Conservation (phyloP, 257 asterid species). For the Ilex aquifolium region DNA sequence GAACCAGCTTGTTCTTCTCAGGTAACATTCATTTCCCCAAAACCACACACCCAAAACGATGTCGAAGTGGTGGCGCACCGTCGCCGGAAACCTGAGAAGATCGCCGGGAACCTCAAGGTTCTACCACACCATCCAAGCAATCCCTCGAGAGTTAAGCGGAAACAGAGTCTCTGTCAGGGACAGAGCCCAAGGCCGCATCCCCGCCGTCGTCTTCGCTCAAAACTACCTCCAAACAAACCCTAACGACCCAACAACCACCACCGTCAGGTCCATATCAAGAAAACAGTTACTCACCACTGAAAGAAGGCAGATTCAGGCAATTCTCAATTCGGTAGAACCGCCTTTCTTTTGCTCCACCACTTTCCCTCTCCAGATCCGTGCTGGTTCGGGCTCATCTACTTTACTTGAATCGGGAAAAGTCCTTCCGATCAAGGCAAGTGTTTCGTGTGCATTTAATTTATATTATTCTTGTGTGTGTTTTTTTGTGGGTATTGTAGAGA, state of each 20-base stretch:
- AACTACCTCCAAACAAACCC: conserved; percentile 44
- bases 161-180: conserved; percentile 61
- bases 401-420: conserved; percentile 65
- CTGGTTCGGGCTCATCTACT: conserved; percentile 81
- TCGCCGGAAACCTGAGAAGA: conserved; percentile 40
- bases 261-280: conserved; percentile 39
- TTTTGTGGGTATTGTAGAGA: neutral
- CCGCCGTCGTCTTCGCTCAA: conserved; percentile 78
- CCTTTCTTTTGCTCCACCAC: conserved; percentile 78
- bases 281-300: conserved; percentile 73
- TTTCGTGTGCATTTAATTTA: neutral
- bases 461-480: neutral
- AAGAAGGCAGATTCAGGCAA: conserved; percentile 74
- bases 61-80: conserved; percentile 83
- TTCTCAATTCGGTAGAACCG: conserved; percentile 49
- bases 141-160: conserved; percentile 77
- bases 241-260: conserved; percentile 48
- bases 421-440: conserved; percentile 77
- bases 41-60: conserved; percentile 21
- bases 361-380: conserved; percentile 83
- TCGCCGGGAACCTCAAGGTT: conserved; percentile 26
- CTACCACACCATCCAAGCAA: conserved; percentile 81
- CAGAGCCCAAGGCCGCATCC: conserved; percentile 85
- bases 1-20: no score
- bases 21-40: no score